Evolutionary conservation across 2,329 filamentous ascomycete genomes (phyloP), one percentile per base, ranked within the genome.

Genomic region (Leptoxyphium fumago): DNA sequence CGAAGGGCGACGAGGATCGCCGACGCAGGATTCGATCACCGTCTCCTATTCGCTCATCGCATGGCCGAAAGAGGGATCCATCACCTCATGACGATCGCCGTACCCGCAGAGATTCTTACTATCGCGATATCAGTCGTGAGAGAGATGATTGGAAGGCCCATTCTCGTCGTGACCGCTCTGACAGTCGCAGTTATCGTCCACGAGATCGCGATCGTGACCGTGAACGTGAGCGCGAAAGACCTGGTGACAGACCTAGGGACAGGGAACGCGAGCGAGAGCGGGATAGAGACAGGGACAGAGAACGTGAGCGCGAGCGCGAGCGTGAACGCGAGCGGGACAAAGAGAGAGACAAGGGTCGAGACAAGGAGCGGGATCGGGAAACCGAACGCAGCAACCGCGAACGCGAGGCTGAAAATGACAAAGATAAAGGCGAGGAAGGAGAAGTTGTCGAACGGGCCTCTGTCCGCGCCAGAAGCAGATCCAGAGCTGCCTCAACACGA

Each of bases 71-170:
- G 42, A 55, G 54, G 11, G 51, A 55, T 4, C 36, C 45, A 6
- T 52, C 52, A 10, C 46, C 51, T 17, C 38, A 14, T 9, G 55
- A 55, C 42, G 52, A 52, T 40, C 55, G 55, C 26, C 47, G 48
- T 32, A 38, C 39, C 11, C 21, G 32, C 32, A 50, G 54, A 32
- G 50, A 53, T 29, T 48, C 47, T 26, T 48, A 51, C 41, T 55
- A 57, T 42, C 53, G 58, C 30, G 57, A 60, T 45, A 53, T 56
- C 44, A 58, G 55, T 46, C 54, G 50, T 47, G 59, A 59, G 45
- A 55, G 52, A 17, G 55, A 53, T 45, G 55, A 52, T 38, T 61
- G 52, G 58, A 61, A 53, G 49, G 53, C 52, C 42, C 50, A 53
- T 13, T 50, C 49, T 13, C 49, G 52, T 18, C 45, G 46, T 39